Conservation (phyloP, 495 filamentous ascomycete genomes). For the Podospora anserina region DNA sequence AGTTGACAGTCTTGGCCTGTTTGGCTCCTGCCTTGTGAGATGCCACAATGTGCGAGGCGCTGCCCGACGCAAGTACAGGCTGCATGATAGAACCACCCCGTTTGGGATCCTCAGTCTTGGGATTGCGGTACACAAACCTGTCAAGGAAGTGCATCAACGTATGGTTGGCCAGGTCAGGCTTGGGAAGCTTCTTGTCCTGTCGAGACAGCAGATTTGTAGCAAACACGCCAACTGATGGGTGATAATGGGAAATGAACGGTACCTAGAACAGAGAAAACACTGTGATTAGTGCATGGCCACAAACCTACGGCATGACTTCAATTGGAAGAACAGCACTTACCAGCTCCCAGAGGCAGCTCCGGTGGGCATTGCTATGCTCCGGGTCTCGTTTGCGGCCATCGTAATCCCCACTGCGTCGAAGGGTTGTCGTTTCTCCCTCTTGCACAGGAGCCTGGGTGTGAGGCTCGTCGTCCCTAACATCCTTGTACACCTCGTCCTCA, state of each 20-base stretch:
- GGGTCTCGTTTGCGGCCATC: slow-evolving; percentile 90
- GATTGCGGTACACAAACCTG: slow-evolving; percentile 91
- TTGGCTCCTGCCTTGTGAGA: slow-evolving; percentile 50
- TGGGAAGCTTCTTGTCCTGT: slow-evolving; percentile 62
- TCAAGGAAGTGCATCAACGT: slow-evolving; percentile 94
- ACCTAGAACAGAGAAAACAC: slow-evolving; percentile 34
- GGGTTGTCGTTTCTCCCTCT: slow-evolving; percentile 18
- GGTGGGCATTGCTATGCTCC: slow-evolving; percentile 83
- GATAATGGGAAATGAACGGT: slow-evolving; percentile 79
- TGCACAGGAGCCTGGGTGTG: slow-evolving; percentile 48
- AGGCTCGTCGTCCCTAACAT: slow-evolving; percentile 66
- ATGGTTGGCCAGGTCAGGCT: slow-evolving; percentile 83
- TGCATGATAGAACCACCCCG: slow-evolving; percentile 94
- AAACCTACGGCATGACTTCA: neutral
- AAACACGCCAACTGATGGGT: slow-evolving; percentile 91
- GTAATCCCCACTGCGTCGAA: slow-evolving; percentile 45
- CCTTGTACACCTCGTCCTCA: slow-evolving; percentile 44
- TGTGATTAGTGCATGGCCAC: neutral
- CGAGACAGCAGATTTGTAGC: slow-evolving; percentile 64
- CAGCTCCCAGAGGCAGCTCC: slow-evolving; percentile 89
- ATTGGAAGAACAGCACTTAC: slow-evolving; percentile 40
- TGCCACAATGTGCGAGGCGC: slow-evolving; percentile 62
- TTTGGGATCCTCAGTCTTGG: slow-evolving; percentile 61
- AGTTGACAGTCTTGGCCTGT: slow-evolving; percentile 63
- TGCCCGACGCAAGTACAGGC: slow-evolving; percentile 67